These are phyloP conservation scores for Aegilops tauschii DNA, from an alignment of 176 grass and related monocot species.

Conservation along the genomic window DNA sequence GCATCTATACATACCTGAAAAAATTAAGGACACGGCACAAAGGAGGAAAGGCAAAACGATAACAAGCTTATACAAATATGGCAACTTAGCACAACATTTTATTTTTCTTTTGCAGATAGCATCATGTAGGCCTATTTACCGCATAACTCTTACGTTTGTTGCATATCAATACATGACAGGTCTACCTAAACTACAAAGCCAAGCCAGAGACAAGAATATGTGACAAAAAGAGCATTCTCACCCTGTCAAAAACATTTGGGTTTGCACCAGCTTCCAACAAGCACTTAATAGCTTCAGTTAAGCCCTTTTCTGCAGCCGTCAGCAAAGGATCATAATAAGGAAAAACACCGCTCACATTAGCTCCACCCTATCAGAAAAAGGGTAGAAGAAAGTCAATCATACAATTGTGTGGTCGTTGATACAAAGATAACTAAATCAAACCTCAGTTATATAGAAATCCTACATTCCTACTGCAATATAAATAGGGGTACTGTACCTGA, in stretches of 20 bases:
- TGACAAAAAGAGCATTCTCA: not conserved
- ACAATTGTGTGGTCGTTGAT: not conserved
- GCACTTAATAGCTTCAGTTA: not conserved
- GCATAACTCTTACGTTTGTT: not conserved
- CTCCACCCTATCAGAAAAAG: not conserved
- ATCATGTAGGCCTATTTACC: not conserved
- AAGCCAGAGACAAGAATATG: not conserved
- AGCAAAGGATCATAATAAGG: not conserved
- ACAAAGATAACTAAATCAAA: not conserved
- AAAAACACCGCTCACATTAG: not conserved
- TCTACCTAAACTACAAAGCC: not conserved
- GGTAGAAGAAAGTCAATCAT: not conserved
- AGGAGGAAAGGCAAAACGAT: not conserved
- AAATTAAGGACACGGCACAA: not conserved
- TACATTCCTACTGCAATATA: not conserved
- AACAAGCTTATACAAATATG: not conserved
- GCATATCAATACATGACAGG: not conserved
- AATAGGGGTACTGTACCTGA: not conserved
- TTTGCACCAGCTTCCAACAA: not conserved
- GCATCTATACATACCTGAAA: not conserved
- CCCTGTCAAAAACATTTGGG: not conserved
- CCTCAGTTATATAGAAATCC: not conserved
- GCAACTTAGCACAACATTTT: not conserved
- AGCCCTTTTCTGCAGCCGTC: not conserved
- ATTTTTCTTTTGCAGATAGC: not conserved